phyloP scores from a whole-genome alignment of 768 basidiomycete genomes.

The Pholiota conissans region DNA sequence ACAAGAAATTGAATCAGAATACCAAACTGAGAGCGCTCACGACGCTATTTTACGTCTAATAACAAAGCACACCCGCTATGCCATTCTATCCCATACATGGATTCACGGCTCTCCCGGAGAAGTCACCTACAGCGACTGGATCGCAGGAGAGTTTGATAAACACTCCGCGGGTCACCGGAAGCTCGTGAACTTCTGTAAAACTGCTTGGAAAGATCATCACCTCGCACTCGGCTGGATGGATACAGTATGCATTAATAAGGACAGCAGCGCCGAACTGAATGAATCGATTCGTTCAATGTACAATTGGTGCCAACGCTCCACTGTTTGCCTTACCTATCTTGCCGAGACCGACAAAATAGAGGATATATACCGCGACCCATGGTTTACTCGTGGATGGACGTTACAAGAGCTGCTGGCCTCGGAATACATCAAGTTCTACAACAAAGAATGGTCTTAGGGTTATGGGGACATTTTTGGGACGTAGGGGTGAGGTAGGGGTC shows the following conservation, averaged over 20 bases:
- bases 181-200: conserved; percentile 7
- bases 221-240: conserved; percentile 12
- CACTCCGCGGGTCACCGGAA: conserved; percentile 9
- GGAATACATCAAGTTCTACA: conserved; percentile 3
- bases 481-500: no score
- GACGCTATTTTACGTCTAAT: not conserved
- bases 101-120: conserved; percentile 6
- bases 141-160: not conserved
- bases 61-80: conserved; percentile 5
- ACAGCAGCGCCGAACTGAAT: conserved; percentile 13
- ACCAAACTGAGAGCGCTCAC: no score
- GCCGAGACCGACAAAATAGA: conserved; percentile 3
- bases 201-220: conserved; percentile 2
- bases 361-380: conserved; percentile 3
- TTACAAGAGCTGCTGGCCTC: conserved; percentile 16
- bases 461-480: no score
- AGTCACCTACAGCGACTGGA: conserved; percentile 7
- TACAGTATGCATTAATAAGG: conserved; percentile 16
- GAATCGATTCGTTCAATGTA: conserved; percentile 18
- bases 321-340: conserved; percentile 10
- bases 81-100: conserved; percentile 17
- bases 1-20: no score
- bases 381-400: conserved; percentile 19
- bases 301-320: conserved; percentile 9
- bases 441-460: conserved; percentile 9